Base-by-base conservation (phyloP, 257 asterid genomes). In the Ligustrum vulgare region DNA sequence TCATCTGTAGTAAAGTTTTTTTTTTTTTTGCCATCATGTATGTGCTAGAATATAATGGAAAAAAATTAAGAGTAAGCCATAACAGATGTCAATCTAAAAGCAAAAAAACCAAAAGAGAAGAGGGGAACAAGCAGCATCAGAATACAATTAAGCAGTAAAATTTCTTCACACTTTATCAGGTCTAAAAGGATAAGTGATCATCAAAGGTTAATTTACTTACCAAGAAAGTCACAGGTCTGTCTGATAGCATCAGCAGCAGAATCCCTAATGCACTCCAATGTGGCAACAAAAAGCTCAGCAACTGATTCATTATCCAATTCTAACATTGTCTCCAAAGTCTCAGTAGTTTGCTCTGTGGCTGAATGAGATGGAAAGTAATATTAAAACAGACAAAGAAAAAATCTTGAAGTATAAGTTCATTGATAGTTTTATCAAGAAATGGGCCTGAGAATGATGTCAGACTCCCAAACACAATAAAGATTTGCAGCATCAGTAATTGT, bases 281-380 rank as follows among this genome's bases (percentile, higher is more conserved):
- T 95, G 68, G 99, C 98, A 71, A 86, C 93, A 51, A 93, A 93
- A 76, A 95, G 97, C 85, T 93, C 98, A 80, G 92, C 91, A 79
- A 91, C 91, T 73, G 98, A 83, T 81, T 95, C 97, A 64, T 76
- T 81, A 74, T 80, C 60, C 73, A 75, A 75, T 83, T 85, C 87
- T 65, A 79, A 51, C 72, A 74, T 70, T 81, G 90, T 78, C 75
- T 87, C 87, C 63, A 74, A 80, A 76, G 84, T 77, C 78, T 73
- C 85, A 18, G 82, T 74, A 73, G 79, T 69, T 15, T 74, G 73
- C 67, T 81, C 87, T 80, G 79, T 83, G 39, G 89, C 97, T 89
- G 91, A 84, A 86, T 73, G 76, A 75, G 78, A 74, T 18, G 76
- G 58, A 83, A 78, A 18, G 65, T 49, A 64, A 58, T 12, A 54